phyloP scores from a whole-genome alignment of 2,329 filamentous ascomycete genomes.

The Harringtonia lauricola region DNA sequence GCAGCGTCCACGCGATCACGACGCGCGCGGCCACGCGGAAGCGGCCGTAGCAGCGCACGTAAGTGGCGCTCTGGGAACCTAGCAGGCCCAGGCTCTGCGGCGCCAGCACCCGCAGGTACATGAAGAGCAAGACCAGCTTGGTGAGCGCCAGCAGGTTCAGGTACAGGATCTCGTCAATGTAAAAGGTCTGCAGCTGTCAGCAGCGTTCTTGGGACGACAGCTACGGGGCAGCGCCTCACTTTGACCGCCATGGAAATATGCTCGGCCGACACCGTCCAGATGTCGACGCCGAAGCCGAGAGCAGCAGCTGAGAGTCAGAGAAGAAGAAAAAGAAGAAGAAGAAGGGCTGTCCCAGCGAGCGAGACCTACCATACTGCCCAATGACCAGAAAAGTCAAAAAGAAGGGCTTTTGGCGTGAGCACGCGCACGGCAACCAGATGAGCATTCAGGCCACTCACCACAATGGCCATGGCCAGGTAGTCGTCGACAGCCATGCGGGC shows the following conservation, averaged over 20 bases:
- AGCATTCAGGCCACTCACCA: conserved; percentile 17
- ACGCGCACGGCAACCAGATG: background rate
- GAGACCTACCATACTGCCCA: conserved; percentile 19
- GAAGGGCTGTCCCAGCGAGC: background rate
- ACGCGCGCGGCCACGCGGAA: conserved; percentile 17
- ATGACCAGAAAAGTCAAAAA: conserved; percentile 20
- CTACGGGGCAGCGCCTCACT: background rate
- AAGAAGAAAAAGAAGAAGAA: background rate
- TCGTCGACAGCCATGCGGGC: conserved; percentile 25
- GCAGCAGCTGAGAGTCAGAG: conserved; percentile 12
- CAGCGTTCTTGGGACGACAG: too few species aligned
- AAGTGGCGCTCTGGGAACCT: background rate
- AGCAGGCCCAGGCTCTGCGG: conserved; percentile 10
- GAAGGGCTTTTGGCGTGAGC: conserved; percentile 11
- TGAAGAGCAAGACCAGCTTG: conserved; percentile 21
- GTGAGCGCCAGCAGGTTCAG: conserved; percentile 17
- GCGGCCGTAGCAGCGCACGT: conserved; percentile 14
- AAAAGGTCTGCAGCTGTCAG: conserved; percentile 19
- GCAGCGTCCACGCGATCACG: conserved; percentile 16
- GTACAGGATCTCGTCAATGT: conserved; percentile 22
- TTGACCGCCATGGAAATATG: conserved; percentile 21
- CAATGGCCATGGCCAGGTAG: conserved; percentile 24
- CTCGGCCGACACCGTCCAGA: conserved; percentile 22
- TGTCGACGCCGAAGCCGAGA: conserved; percentile 23
- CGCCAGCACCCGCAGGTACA: conserved; percentile 22